A percentile compares a stretch with the other conserved stretches of the same genome.
Conservation (phyloP, 2,329 filamentous ascomycete genomes). For the Calonectria honghensis region DNA sequence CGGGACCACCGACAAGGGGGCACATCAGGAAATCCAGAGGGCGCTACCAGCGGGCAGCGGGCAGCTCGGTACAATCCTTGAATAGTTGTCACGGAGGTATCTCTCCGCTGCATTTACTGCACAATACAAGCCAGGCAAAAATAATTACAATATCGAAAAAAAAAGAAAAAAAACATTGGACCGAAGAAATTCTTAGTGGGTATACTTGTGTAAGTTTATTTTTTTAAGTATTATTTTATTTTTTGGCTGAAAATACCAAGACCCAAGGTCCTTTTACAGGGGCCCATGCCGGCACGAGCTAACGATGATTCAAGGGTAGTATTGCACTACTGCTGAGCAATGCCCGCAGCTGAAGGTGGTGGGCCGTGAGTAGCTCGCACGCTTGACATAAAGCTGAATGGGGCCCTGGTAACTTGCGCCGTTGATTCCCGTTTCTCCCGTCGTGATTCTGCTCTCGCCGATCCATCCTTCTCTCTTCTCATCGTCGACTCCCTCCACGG, state of each 20-base stretch:
- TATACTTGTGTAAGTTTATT: too few species aligned
- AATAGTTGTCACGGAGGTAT: too few species aligned
- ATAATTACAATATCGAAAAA: too few species aligned
- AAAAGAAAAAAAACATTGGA: too few species aligned
- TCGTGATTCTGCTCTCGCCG: conserved; percentile 12
- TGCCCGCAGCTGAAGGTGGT: neutral
- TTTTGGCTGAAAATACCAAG: too few species aligned
- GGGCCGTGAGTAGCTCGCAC: neutral
- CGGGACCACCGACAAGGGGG: conserved; percentile 39
- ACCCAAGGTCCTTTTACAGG: too few species aligned
- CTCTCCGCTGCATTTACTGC: too few species aligned
- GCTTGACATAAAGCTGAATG: conserved; percentile 32
- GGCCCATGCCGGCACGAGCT: too few species aligned
- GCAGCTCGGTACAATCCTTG: neutral
- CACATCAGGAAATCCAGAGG: conserved; percentile 24
- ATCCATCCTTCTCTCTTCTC: neutral
- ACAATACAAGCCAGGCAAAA: too few species aligned
- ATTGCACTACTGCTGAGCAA: neutral
- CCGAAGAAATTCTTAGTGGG: too few species aligned
- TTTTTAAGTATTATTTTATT: too few species aligned
- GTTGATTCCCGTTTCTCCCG: conserved; percentile 2
- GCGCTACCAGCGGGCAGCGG: conserved; percentile 20
- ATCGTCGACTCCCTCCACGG: neutral
- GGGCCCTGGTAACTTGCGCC: conserved; percentile 18
- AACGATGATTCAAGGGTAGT: too few species aligned